Percentiles rank a stretch among this genome's conserved stretches.
Evolutionary conservation across 2,329 filamentous ascomycete species (phyloP).

Genomic region (Dothideomycetidae sp.): DNA sequence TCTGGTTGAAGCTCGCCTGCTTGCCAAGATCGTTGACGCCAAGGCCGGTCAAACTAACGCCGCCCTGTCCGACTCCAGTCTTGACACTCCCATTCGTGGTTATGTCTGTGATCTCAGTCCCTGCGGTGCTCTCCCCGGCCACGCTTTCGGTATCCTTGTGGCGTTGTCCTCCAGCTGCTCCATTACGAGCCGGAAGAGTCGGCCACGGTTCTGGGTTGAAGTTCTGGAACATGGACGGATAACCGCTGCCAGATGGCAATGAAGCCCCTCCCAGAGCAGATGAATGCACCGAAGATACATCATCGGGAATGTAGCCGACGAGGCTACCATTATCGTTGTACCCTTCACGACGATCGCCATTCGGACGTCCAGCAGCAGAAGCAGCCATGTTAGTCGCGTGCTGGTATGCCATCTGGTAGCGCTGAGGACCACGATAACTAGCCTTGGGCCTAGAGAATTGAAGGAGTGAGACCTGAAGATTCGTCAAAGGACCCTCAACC

Average conservation of each 20-base stretch:
- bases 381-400: conserved; percentile 47
- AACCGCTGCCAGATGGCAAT: conserved; percentile 46
- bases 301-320: conserved; percentile 89
- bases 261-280: conserved; percentile 62
- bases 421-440: conserved; percentile 75
- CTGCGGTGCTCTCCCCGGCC: conserved; percentile 83
- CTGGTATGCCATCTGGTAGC: conserved; percentile 68
- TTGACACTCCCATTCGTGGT: conserved; percentile 53
- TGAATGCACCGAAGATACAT: conserved; percentile 92
- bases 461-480: conserved; percentile 86
- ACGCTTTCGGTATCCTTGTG: conserved; percentile 41
- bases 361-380: conserved; percentile 29
- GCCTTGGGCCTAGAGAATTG: conserved; percentile 93
- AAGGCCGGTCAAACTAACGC: conserved; percentile 76
- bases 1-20: conserved; percentile 61
- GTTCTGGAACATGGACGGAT: conserved; percentile 88
- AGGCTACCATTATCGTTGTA: conserved; percentile 68
- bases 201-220: conserved; percentile 81
- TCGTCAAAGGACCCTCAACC: conserved; percentile 87
- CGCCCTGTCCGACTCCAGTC: conserved; percentile 53
- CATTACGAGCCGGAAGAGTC: conserved; percentile 51
- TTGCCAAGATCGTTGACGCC: conserved; percentile 58
- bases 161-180: conserved; percentile 43
- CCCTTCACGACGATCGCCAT: conserved; percentile 37
- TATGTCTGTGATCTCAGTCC: conserved; percentile 76